phyloP scores from a whole-genome alignment of 495 filamentous ascomycete genomes.

The Penicillium waksmanii region DNA sequence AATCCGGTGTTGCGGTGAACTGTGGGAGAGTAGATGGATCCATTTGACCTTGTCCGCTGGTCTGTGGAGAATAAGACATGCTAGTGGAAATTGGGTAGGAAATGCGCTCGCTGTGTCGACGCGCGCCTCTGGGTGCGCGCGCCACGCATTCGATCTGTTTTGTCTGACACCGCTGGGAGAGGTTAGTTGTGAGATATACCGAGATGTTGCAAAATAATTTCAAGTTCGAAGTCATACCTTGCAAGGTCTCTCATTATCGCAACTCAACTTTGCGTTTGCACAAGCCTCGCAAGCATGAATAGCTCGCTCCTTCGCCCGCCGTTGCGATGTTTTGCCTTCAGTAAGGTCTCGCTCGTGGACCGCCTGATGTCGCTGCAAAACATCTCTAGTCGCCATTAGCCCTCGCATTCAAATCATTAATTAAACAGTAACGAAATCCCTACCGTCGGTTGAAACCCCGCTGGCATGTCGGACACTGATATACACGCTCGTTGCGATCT shows the following conservation, averaged over 20 bases:
- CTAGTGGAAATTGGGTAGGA: not conserved
- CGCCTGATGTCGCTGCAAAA: slow-evolving; percentile 30
- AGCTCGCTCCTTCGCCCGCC: slow-evolving; percentile 21
- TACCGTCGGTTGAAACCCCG: slow-evolving; percentile 31
- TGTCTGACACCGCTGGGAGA: slow-evolving; percentile 18
- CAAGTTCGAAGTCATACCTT: slow-evolving; percentile 10
- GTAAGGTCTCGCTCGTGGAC: slow-evolving; percentile 25
- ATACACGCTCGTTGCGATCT: slow-evolving; percentile 29
- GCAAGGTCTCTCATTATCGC: slow-evolving; percentile 31
- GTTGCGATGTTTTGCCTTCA: slow-evolving; percentile 13
- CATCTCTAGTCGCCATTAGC: slow-evolving; percentile 18
- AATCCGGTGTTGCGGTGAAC: slow-evolving; percentile 13
- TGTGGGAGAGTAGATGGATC: not conserved
- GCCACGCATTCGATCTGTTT: slow-evolving; percentile 21
- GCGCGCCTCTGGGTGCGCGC: not conserved
- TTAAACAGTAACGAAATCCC: not conserved
- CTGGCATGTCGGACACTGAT: slow-evolving; percentile 27
- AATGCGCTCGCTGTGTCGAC: slow-evolving; percentile 1
- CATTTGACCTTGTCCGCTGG: not conserved
- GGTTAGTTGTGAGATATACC: not conserved
- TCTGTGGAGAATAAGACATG: slow-evolving; percentile 5
- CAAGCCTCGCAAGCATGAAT: slow-evolving; percentile 30
- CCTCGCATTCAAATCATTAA: too few relatives aligned
- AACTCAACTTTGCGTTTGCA: slow-evolving; percentile 30
- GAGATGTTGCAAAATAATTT: too few relatives aligned